Evolutionary conservation across 805 yeast genomes (phyloP).

Genomic region (Starmera amethionina): DNA sequence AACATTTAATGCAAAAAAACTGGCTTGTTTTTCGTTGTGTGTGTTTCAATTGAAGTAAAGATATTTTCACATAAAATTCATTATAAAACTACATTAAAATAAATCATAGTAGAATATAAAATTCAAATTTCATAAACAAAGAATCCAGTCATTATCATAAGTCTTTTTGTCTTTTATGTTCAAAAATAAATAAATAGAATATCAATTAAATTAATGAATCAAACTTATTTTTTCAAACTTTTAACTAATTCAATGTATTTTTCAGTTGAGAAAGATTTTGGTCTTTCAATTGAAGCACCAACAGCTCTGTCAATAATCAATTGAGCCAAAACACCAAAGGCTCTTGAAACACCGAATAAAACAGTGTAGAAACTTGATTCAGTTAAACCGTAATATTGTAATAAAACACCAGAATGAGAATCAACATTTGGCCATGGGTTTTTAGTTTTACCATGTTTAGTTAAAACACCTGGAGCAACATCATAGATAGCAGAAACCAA

Average conservation of each 20-base stretch:
- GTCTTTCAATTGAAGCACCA: constrained; percentile 80
- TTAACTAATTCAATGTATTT: constrained; percentile 79
- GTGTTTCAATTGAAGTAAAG: no score
- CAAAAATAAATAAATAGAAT: background rate
- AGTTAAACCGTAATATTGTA: constrained; percentile 78
- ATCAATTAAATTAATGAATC: background rate
- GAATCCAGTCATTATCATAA: no score
- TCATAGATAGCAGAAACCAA: constrained; percentile 69
- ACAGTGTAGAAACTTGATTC: constrained; percentile 82
- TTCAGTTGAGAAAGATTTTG: constrained; percentile 89
- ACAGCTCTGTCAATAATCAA: constrained; percentile 76
- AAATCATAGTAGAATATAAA: no score
- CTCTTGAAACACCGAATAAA: constrained; percentile 79
- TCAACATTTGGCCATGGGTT: constrained; percentile 93
- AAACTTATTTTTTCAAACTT: constrained; percentile 19
- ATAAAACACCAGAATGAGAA: constrained; percentile 77
- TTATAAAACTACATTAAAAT: no score
- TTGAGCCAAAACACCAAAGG: constrained; percentile 80
- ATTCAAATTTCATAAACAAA: no score
- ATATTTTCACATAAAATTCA: no score
- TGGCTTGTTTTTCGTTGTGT: no score
- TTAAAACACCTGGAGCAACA: constrained; percentile 74
- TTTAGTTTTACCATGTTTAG: constrained; percentile 83
- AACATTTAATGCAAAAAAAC: no score
- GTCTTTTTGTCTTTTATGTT: no score